Evolutionary conservation across 257 asterid species (phyloP), one percentile per base, ranked within the genome.

Genomic region (Perilla frutescens): DNA sequence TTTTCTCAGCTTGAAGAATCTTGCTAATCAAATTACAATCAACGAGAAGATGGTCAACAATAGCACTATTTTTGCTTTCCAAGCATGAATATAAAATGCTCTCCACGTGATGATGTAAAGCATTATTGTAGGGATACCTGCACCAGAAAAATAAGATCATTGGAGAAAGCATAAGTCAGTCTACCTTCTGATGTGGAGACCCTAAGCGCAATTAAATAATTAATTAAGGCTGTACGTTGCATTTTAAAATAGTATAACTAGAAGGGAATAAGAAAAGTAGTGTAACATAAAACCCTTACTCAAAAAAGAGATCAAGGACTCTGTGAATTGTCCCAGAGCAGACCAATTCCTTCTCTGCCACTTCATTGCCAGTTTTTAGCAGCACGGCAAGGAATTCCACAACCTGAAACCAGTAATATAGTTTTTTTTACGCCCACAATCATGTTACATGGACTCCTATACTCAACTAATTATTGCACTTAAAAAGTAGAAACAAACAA

Each of bases 101-200:
- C 89, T 91, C 98, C 76, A 89, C 98, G 43, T 93, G 96, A 85
- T 91, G 97, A 81, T 93, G 98, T 82, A 93, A 84, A 13, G 96
- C 97, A 85, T 93, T 93, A 79, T 93, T 93, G 85, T 75, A 93
- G 1, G 98, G 96, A 63, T 91, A 93, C 91, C 98, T 93, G 86
- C 64, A 83, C 37, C 71, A 70, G 39, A 62, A 43, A 73, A 51
- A 61, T 10, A 72, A 49, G 59, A 79, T 74, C 61, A 70, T 62
- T 9, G 56, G 57, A 70, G 50, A 47, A 20, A 34, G 31, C 11
- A 59, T 10, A 55, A 77, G 63, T 36, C 54, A 72, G 58, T 65
- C 29, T 15, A 48, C 26, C 49, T 45, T 54, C 66, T 45, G 12
- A 66, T 12, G 11, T 32, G 3, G 45, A 20, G 29, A 57, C n/a